A percentile compares a stretch with the other conserved stretches of the same genome.
These are phyloP conservation scores for Edaphochlamys debaryana DNA, from an alignment of 139 green algal genomes.

Conservation along the genomic window DNA sequence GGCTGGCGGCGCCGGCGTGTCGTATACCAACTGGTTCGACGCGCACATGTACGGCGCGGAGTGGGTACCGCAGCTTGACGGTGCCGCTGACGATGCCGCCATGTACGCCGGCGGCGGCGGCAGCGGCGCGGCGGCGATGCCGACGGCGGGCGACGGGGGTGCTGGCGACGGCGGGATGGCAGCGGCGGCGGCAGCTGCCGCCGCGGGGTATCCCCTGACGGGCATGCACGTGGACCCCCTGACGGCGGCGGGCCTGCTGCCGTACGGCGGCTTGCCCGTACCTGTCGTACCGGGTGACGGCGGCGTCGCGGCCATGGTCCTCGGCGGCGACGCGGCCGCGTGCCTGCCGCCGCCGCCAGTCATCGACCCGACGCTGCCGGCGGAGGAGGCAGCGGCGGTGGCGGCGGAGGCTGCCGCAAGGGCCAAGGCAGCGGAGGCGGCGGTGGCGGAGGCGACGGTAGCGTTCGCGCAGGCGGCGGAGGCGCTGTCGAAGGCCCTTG, in stretches of 20 bases:
- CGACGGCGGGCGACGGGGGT: neutral
- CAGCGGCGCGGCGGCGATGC: neutral
- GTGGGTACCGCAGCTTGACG: slow-evolving; percentile 9
- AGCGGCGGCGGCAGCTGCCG: neutral
- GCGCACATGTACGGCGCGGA: no score
- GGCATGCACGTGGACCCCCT: no score
- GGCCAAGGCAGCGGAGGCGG: slow-evolving; percentile 10
- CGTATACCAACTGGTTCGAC: no score
- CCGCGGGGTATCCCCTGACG: no score
- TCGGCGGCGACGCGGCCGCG: no score
- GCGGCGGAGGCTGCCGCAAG: neutral
- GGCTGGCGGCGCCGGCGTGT: neutral
- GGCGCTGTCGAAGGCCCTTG: neutral
- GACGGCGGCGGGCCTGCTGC: no score
- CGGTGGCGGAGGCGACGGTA: slow-evolving; percentile 28
- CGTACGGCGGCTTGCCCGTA: neutral
- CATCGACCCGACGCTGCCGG: neutral
- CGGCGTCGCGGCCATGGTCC: neutral
- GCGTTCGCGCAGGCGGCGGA: slow-evolving; percentile 18
- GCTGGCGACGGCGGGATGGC: neutral
- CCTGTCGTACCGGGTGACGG: neutral
- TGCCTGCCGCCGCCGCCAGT: neutral
- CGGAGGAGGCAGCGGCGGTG: neutral
- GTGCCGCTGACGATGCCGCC: slow-evolving; percentile 2
- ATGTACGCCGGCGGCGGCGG: neutral